Conservation (phyloP, 2,329 filamentous ascomycete genomes). For the Fusarium sp. region DNA sequence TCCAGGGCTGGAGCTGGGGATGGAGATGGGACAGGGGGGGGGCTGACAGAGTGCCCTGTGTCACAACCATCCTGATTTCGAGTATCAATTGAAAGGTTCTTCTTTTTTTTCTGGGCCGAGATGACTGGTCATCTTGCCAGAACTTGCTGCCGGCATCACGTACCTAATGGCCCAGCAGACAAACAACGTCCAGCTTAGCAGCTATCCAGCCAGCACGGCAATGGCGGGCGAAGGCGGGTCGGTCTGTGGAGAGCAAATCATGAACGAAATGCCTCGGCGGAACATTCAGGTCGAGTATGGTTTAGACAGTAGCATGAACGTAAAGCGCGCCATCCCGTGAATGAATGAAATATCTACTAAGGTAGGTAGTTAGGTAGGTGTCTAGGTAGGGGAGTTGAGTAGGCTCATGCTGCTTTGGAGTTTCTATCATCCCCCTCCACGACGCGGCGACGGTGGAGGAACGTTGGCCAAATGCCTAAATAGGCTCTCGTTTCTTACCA, state of each 20-base stretch:
- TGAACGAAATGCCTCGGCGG: conserved; percentile 21
- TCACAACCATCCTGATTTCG: conserved; percentile 39
- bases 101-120: conserved; percentile 31
- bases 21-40: not conserved
- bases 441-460: conserved; percentile 6
- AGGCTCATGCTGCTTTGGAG: conserved; percentile 30
- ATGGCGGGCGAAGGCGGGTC: conserved; percentile 31
- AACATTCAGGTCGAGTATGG: conserved; percentile 20
- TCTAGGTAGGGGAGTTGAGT: not conserved
- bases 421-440: conserved; percentile 9
- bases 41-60: conserved; percentile 29
- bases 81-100: conserved; percentile 32
- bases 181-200: not conserved
- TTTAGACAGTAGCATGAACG: not conserved
- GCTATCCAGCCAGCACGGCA: conserved; percentile 6
- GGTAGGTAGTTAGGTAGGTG: not conserved
- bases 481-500: conserved; percentile 35
- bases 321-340: not conserved
- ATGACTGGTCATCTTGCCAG: conserved; percentile 42
- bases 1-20: conserved; percentile 23
- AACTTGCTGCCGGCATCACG: conserved; percentile 15
- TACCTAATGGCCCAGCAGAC: conserved; percentile 1
- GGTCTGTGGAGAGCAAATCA: conserved; percentile 32
- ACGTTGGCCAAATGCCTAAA: conserved; percentile 20
- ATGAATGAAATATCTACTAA: not conserved